A percentile compares a stretch with the other conserved stretches of the same genome.
phyloP scores from a whole-genome alignment of 352 stramenopile species.

The Pythium plurisporium region DNA sequence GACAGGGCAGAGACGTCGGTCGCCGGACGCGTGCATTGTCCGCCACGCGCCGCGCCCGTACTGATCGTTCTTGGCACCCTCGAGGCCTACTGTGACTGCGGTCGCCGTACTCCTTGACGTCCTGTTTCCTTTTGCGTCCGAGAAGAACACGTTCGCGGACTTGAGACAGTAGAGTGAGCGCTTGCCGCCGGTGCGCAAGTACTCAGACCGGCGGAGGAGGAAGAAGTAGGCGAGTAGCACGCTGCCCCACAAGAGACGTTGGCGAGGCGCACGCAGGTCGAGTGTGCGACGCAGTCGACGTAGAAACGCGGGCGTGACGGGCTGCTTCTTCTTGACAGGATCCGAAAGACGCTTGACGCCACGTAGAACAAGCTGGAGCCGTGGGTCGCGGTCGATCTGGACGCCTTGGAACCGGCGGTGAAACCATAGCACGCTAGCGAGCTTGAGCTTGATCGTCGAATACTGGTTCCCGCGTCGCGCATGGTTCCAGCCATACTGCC shows the following conservation, averaged over 20 bases:
- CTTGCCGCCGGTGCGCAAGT: neutral
- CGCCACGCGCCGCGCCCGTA: constrained; percentile 17
- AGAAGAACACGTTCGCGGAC: constrained; percentile 8
- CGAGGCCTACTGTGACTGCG: constrained; percentile 16
- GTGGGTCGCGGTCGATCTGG: neutral
- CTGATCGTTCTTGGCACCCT: constrained; percentile 22
- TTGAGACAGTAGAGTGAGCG: constrained; percentile 17
- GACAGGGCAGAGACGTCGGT: constrained; percentile 16
- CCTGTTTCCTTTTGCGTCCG: neutral
- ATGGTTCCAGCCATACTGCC: constrained; percentile 19
- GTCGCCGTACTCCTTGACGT: neutral
- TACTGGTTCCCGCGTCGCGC: constrained; percentile 9
- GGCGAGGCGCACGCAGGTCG: neutral
- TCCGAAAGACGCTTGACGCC: constrained; percentile 20
- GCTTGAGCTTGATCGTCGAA: constrained; percentile 20
- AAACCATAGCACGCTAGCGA: constrained; percentile 18
- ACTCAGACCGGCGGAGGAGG: constrained; percentile 18
- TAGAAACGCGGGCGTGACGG: constrained; percentile 21
- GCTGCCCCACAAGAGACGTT: constrained; percentile 24
- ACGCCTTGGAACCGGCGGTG: constrained; percentile 12
- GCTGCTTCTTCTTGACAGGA: constrained; percentile 21
- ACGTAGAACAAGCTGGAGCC: constrained; percentile 16
- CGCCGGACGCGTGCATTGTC: constrained; percentile 16
- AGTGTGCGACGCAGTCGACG: constrained; percentile 5
- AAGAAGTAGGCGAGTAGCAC: constrained; percentile 27